Evolutionary conservation across 345 rosid genomes (phyloP).

Genomic region (Salix exigua): DNA sequence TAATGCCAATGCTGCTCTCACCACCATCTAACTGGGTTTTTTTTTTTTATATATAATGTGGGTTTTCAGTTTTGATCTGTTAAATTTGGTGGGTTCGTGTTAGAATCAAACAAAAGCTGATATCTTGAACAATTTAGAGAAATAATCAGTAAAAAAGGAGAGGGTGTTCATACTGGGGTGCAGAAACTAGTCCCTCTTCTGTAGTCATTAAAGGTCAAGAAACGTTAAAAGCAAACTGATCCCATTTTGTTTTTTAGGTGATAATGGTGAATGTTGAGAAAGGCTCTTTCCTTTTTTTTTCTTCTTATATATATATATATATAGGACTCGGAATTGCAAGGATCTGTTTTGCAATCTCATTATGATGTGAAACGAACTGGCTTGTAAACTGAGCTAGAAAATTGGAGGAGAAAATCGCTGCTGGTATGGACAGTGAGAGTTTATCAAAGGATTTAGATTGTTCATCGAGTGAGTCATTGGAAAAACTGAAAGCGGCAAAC

Average conservation of each 20-base stretch:
- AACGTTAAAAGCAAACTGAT: too few relatives aligned
- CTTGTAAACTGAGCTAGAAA: slow-evolving; percentile 40
- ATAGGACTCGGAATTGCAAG: slow-evolving; percentile 52
- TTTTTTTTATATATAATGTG: background rate
- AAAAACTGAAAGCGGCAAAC: too few relatives aligned
- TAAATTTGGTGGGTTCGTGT: background rate
- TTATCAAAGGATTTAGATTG: too few relatives aligned
- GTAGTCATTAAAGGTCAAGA: slow-evolving; percentile 44
- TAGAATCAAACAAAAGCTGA: slow-evolving; percentile 43
- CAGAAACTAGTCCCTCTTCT: slow-evolving; percentile 42
- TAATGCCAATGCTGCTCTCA: too few relatives aligned
- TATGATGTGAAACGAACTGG: slow-evolving; percentile 36
- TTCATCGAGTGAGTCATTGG: too few relatives aligned
- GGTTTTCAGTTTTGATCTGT: background rate
- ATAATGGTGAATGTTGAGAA: background rate
- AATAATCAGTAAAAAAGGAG: slow-evolving; percentile 33
- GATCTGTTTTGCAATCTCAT: slow-evolving; percentile 38
- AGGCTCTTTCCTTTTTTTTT: background rate
- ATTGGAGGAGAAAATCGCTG: slow-evolving; percentile 45
- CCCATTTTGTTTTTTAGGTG: background rate
- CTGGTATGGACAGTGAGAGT: slow-evolving; percentile 22
- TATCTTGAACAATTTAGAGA: slow-evolving; percentile 37
- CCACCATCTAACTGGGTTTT: background rate
- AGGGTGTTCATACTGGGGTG: slow-evolving; percentile 22
- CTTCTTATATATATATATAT: background rate